Percentiles rank a stretch among this genome's conserved stretches.
Evolutionary conservation across 192 early-diverging fungal species (phyloP).

Genomic region (Mortierella claussenii): DNA sequence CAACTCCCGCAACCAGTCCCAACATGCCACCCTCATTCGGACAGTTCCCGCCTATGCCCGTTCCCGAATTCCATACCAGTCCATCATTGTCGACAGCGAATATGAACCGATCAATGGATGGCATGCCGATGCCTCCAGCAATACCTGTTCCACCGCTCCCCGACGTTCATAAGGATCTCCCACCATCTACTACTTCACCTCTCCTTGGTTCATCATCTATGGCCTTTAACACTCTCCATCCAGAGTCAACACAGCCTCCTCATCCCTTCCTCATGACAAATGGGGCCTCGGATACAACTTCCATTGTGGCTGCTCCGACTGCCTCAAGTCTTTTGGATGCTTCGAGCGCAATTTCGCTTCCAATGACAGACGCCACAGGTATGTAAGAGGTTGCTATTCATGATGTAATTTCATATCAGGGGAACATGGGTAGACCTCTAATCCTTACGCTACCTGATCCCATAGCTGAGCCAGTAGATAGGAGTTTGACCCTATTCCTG

Average conservation of each 20-base stretch:
- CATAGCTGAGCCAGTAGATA: constrained; percentile 8
- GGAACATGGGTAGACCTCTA: too few species aligned
- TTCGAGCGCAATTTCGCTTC: constrained; percentile 6
- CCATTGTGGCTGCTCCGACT: not conserved
- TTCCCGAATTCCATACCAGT: not conserved
- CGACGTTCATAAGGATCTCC: not conserved
- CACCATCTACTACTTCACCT: constrained; percentile 4
- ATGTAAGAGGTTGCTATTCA: too few species aligned
- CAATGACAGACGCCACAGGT: constrained; percentile 1
- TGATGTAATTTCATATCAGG: too few species aligned
- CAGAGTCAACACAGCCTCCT: not conserved
- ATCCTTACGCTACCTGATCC: too few species aligned
- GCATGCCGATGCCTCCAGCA: constrained; percentile 12
- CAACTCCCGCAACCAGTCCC: constrained; percentile 3
- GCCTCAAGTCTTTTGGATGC: not conserved
- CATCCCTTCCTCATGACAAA: not conserved
- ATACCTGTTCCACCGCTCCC: constrained; percentile 12
- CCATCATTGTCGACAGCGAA: not conserved
- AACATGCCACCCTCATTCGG: not conserved
- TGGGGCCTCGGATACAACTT: constrained; percentile 5
- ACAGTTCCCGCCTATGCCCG: constrained; percentile 9
- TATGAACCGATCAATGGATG: not conserved
- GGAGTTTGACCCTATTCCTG: constrained; percentile 61
- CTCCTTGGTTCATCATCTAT: constrained; percentile 16
- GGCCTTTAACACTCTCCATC: not conserved